Evolutionary conservation across 2,329 filamentous ascomycete genomes (phyloP).

Genomic region (Cladosporium oxysporum): DNA sequence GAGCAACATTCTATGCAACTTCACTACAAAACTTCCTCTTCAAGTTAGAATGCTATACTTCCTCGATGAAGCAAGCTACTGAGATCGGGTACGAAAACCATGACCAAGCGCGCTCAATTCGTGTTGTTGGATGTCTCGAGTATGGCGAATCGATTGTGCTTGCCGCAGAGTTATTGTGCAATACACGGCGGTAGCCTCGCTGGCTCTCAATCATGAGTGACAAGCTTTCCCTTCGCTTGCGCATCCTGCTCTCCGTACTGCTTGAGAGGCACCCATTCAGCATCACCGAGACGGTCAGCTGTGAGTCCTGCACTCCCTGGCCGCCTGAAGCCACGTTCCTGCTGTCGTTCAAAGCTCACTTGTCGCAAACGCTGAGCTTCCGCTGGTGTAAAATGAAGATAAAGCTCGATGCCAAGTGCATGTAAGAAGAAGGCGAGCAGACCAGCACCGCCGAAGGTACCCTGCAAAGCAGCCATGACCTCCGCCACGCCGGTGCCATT

Average conservation of each 20-base stretch:
- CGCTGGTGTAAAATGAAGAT: constrained; percentile 53
- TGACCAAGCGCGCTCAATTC: not conserved
- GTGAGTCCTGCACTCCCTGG: constrained; percentile 53
- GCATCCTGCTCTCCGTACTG: not conserved
- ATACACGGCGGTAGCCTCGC: not conserved
- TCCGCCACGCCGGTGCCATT: constrained; percentile 29
- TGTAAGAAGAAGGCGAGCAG: constrained; percentile 57
- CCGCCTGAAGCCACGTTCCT: constrained; percentile 55
- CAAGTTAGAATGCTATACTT: not conserved
- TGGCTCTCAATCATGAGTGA: not conserved
- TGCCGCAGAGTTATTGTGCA: not conserved
- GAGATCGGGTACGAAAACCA: not conserved
- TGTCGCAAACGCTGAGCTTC: constrained; percentile 57
- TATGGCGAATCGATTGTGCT: not conserved
- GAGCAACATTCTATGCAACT: not conserved
- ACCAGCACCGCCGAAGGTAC: constrained; percentile 53
- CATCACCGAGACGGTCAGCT: constrained; percentile 39
- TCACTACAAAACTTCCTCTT: not conserved
- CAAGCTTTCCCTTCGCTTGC: not conserved
- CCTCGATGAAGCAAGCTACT: not conserved
- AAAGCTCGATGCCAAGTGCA: constrained; percentile 40
- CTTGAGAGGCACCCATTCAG: constrained; percentile 21
- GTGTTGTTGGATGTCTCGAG: not conserved
- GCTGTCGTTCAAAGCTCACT: constrained; percentile 58
- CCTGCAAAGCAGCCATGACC: constrained; percentile 46